Evolutionary conservation across 1,139 yeast genomes (phyloP).

Genomic region (Ogataea hybrid): DNA sequence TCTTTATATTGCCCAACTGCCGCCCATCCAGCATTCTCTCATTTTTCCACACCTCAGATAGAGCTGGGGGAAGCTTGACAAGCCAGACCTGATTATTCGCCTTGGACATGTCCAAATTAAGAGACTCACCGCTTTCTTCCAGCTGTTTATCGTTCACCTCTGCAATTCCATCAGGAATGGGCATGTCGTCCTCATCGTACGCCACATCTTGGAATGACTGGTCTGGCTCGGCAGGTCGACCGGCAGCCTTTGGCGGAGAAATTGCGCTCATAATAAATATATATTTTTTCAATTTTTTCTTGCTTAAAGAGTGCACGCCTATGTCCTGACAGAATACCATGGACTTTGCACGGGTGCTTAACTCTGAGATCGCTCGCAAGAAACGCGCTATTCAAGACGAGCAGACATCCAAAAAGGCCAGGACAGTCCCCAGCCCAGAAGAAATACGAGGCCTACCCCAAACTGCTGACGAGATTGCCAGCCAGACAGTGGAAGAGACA

Average conservation of each 20-base stretch:
- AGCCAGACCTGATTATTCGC: slow-evolving; percentile 81
- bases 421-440: background rate
- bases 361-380: slow-evolving; percentile 36
- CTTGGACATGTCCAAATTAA: slow-evolving; percentile 56
- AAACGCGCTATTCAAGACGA: slow-evolving; percentile 12
- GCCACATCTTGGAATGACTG: slow-evolving; percentile 16
- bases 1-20: slow-evolving; percentile 78
- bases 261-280: slow-evolving; percentile 11
- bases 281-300: slow-evolving; percentile 4
- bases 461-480: too few relatives aligned
- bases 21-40: slow-evolving; percentile 63
- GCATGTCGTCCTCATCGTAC: slow-evolving; percentile 31
- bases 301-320: slow-evolving; percentile 5
- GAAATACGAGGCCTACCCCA: background rate
- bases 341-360: slow-evolving; percentile 25
- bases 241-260: slow-evolving; percentile 7
- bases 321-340: slow-evolving; percentile 16
- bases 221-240: slow-evolving; percentile 8
- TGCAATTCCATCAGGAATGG: slow-evolving; percentile 33
- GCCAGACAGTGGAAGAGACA: background rate
- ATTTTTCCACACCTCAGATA: slow-evolving; percentile 80
- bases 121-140: slow-evolving; percentile 45
- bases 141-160: slow-evolving; percentile 32
- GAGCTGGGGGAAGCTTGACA: slow-evolving; percentile 82
- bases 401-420: slow-evolving; percentile 9